Conservation (phyloP, 2,329 filamentous ascomycete genomes). For the Zymoseptoria passerinii region DNA sequence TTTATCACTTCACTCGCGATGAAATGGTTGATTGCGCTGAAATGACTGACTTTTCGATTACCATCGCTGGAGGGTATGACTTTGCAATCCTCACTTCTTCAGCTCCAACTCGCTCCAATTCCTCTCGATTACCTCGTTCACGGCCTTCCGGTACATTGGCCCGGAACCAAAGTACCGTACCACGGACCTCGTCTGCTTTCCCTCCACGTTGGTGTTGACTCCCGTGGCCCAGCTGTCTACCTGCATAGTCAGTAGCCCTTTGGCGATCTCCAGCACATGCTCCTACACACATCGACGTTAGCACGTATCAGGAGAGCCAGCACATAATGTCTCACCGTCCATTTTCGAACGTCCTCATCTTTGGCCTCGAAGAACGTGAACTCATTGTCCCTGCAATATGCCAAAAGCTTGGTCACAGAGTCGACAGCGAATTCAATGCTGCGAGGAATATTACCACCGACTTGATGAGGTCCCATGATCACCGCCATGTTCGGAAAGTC, state of each 20-base stretch:
- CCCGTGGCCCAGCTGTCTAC: slow-evolving; percentile 51
- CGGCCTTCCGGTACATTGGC: slow-evolving; percentile 35
- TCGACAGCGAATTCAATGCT: slow-evolving; percentile 25
- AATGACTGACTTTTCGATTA: neutral
- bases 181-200: slow-evolving; percentile 41
- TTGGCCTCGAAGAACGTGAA: slow-evolving; percentile 4
- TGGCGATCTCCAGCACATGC: slow-evolving; percentile 41
- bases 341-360: slow-evolving; percentile 7
- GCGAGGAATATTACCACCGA: slow-evolving; percentile 33
- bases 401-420: slow-evolving; percentile 8
- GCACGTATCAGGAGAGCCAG: neutral
- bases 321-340: slow-evolving; percentile 2
- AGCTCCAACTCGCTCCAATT: slow-evolving; percentile 19
- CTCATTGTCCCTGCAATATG: slow-evolving; percentile 2
- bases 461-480: slow-evolving; percentile 33
- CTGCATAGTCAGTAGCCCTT: slow-evolving; percentile 40
- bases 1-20: neutral
- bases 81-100: neutral
- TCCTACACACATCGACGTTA: neutral
- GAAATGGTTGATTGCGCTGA: neutral
- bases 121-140: slow-evolving; percentile 20
- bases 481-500: slow-evolving; percentile 31
- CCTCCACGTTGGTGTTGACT: slow-evolving; percentile 44
- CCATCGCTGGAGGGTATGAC: neutral
- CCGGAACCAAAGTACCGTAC: slow-evolving; percentile 42